Evolutionary conservation across 2,329 filamentous ascomycete genomes (phyloP).

Genomic region (Epichloe uncinata): DNA sequence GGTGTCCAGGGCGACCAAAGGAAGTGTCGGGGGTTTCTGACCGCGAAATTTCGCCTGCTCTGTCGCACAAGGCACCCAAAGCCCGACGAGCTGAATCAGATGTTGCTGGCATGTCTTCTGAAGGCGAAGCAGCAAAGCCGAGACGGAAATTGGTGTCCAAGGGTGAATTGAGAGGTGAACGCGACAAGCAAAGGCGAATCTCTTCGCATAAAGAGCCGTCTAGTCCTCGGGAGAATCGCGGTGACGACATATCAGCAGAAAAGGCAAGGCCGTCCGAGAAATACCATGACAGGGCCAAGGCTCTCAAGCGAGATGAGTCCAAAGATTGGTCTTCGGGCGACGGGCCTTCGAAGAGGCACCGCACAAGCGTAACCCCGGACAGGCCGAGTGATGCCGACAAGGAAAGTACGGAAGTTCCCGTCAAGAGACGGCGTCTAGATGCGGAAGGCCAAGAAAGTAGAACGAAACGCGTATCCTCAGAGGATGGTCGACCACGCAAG

Average conservation of each 20-base stretch:
- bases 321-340: slow-evolving; percentile 41
- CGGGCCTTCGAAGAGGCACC: slow-evolving; percentile 41
- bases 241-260: slow-evolving; percentile 35
- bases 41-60: slow-evolving; percentile 36
- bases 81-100: slow-evolving; percentile 42
- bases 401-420: slow-evolving; percentile 35
- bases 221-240: slow-evolving; percentile 36
- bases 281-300: slow-evolving; percentile 46
- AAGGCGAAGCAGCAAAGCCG: slow-evolving; percentile 45
- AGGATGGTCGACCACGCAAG: slow-evolving; percentile 34
- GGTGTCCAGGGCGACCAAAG: slow-evolving; percentile 37
- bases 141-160: slow-evolving; percentile 51
- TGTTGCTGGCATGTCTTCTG: slow-evolving; percentile 36
- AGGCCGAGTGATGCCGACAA: slow-evolving; percentile 37
- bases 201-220: slow-evolving; percentile 34
- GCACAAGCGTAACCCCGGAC: slow-evolving; percentile 46
- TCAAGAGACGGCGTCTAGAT: slow-evolving; percentile 46
- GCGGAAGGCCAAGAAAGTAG: slow-evolving; percentile 37
- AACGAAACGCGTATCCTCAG: slow-evolving; percentile 27
- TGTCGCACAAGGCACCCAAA: slow-evolving; percentile 35
- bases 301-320: slow-evolving; percentile 47
- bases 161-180: slow-evolving; percentile 45
- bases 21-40: slow-evolving; percentile 41
- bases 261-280: slow-evolving; percentile 38
- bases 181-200: slow-evolving; percentile 40